Percentiles rank a stretch among this genome's conserved stretches.
Evolutionary conservation across 2,329 filamentous ascomycete genomes (phyloP).

Genomic region (Kalaharituber pfeilii): DNA sequence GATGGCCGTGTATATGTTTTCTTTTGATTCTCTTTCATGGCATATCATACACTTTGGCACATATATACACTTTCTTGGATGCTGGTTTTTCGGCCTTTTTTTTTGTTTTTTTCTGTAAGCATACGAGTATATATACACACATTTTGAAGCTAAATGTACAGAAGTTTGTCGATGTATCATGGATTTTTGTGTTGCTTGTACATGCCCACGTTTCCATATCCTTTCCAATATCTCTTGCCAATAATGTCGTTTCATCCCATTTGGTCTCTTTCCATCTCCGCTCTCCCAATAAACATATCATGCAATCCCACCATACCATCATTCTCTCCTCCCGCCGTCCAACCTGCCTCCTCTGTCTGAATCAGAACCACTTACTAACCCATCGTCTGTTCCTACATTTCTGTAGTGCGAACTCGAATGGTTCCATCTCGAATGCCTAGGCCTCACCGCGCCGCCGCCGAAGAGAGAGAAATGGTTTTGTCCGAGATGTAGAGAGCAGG

Average conservation of each 20-base stretch:
- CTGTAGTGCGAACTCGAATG: constrained; percentile 59
- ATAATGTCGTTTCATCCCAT: not conserved
- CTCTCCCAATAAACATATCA: too few relatives aligned
- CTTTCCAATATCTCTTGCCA: not conserved
- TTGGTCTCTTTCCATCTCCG: too few relatives aligned
- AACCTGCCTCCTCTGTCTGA: too few relatives aligned
- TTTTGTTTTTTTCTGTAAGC: not conserved
- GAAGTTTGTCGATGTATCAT: too few relatives aligned
- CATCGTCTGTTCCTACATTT: not conserved
- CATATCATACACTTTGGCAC: too few relatives aligned
- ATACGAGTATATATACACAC: not conserved
- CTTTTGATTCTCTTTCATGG: not conserved
- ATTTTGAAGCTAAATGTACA: too few relatives aligned
- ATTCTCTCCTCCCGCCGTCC: too few relatives aligned
- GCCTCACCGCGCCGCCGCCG: constrained; percentile 47
- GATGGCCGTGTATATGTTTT: not conserved
- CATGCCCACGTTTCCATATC: not conserved
- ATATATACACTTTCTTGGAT: too few relatives aligned
- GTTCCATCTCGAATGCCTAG: constrained; percentile 70
- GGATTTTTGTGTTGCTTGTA: not conserved
- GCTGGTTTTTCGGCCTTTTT: not conserved
- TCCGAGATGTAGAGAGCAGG: constrained; percentile 42
- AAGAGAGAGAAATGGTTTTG: constrained; percentile 73
- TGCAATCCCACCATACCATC: too few relatives aligned
- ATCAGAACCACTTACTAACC: not conserved